Evolutionary conservation across 805 yeast species (phyloP).

Genomic region (Starmera amethionina): DNA sequence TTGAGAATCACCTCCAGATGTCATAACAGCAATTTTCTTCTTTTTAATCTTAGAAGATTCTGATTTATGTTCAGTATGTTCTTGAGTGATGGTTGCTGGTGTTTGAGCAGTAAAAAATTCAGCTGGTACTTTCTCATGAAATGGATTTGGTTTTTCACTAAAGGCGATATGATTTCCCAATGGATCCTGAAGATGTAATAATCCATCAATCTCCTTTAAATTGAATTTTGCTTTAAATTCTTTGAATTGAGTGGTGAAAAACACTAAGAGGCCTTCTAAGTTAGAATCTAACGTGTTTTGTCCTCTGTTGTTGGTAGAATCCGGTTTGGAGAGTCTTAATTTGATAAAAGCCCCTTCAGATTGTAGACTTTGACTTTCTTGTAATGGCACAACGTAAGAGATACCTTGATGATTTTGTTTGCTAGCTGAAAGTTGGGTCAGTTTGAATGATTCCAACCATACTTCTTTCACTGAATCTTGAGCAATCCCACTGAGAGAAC

Average conservation of each 20-base stretch:
- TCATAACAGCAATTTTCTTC: constrained; percentile 82
- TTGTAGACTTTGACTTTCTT: constrained; percentile 29
- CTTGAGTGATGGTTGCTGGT: background rate
- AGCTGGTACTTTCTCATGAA: constrained; percentile 4
- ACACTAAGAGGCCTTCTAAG: constrained; percentile 27
- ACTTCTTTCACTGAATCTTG: constrained; percentile 57
- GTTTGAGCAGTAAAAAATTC: constrained; percentile 10
- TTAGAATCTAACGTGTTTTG: constrained; percentile 22
- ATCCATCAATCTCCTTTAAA: constrained; percentile 12
- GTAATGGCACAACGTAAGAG: constrained; percentile 39
- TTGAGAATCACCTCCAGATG: constrained; percentile 98
- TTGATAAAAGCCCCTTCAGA: constrained; percentile 38
- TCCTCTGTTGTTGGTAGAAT: constrained; percentile 3
- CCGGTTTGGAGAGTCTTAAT: constrained; percentile 27
- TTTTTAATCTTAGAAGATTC: constrained; percentile 4
- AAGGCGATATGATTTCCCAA: constrained; percentile 43
- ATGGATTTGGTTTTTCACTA: constrained; percentile 17
- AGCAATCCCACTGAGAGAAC: constrained; percentile 44
- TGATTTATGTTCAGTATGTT: background rate
- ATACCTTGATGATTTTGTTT: constrained; percentile 23
- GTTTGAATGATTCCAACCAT: constrained; percentile 66
- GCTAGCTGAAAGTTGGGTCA: constrained; percentile 43
- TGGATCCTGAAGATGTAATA: constrained; percentile 42
- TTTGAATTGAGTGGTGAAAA: constrained; percentile 31
- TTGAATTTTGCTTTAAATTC: constrained; percentile 16